Evolutionary conservation across 176 grass and related monocot species (phyloP).

Genomic region (Urochloa ruziziensis): DNA sequence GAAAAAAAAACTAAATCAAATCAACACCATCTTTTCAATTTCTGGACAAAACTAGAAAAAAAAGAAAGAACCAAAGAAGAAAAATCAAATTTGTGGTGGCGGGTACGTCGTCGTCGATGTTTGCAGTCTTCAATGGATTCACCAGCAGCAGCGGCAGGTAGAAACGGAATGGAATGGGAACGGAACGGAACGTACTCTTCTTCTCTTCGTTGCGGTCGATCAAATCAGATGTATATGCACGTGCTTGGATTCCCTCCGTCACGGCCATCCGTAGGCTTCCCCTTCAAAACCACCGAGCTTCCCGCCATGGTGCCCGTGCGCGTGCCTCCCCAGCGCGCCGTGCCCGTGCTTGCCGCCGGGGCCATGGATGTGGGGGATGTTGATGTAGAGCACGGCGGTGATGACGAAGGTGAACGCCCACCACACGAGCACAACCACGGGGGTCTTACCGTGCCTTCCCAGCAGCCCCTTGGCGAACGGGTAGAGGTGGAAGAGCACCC

Average conservation of each 20-base stretch:
- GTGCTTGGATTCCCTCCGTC: not conserved
- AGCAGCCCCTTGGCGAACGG: slow-evolving; percentile 88
- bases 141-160: not conserved
- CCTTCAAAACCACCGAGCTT: not conserved
- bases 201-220: not conserved
- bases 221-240: no score
- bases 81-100: slow-evolving; percentile 43
- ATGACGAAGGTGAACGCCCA: slow-evolving; percentile 86
- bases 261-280: slow-evolving; percentile 9
- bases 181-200: slow-evolving; percentile 21
- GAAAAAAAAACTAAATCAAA: slow-evolving; percentile 60
- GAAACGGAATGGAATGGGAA: not conserved
- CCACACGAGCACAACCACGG: slow-evolving; percentile 79
- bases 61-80: not conserved
- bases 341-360: not conserved
- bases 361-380: slow-evolving; percentile 59
- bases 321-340: not conserved
- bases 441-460: slow-evolving; percentile 70
- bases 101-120: slow-evolving; percentile 28
- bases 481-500: slow-evolving; percentile 92
- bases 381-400: slow-evolving; percentile 83
- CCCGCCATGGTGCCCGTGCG: not conserved
- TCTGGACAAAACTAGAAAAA: slow-evolving; percentile 63
- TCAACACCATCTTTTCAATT: slow-evolving; percentile 62
- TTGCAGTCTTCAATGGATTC: not conserved